These are phyloP conservation scores for Pecoramyces ruminantium DNA, from an alignment of 192 early-diverging fungal species.

Conservation along the genomic window DNA sequence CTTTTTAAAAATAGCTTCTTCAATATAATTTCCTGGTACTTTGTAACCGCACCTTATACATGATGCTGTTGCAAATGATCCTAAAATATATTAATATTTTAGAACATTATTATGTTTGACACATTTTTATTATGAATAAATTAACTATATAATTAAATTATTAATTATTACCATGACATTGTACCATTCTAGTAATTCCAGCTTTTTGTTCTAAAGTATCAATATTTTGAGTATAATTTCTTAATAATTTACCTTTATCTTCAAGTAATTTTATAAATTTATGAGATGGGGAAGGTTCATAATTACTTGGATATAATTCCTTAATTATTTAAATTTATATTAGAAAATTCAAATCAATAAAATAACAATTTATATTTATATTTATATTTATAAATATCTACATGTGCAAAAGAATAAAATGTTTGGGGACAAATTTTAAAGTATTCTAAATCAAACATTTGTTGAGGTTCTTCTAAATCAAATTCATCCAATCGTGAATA, in stretches of 20 bases:
- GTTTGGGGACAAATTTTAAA: not conserved
- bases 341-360: too few relatives aligned
- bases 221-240: constrained; percentile 97
- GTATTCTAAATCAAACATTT: not conserved
- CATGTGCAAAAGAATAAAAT: not conserved
- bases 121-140: too few relatives aligned
- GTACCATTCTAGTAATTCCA: constrained; percentile 61
- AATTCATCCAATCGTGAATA: not conserved
- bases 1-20: constrained; percentile 54
- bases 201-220: constrained; percentile 77
- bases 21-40: constrained; percentile 59
- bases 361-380: too few relatives aligned
- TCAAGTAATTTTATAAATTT: constrained; percentile 54
- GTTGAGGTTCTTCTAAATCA: not conserved
- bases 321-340: too few relatives aligned
- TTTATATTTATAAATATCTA: not conserved
- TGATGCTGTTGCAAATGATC: constrained; percentile 84
- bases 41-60: constrained; percentile 72
- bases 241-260: constrained; percentile 59
- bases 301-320: not conserved
- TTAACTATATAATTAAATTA: not conserved
- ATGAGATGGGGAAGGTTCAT: not conserved
- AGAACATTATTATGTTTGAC: too few relatives aligned
- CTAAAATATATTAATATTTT: too few relatives aligned
- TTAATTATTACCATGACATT: constrained; percentile 62